Base-by-base conservation (phyloP, 306 rosid genomes). In the Aeschynomene evenia region DNA sequence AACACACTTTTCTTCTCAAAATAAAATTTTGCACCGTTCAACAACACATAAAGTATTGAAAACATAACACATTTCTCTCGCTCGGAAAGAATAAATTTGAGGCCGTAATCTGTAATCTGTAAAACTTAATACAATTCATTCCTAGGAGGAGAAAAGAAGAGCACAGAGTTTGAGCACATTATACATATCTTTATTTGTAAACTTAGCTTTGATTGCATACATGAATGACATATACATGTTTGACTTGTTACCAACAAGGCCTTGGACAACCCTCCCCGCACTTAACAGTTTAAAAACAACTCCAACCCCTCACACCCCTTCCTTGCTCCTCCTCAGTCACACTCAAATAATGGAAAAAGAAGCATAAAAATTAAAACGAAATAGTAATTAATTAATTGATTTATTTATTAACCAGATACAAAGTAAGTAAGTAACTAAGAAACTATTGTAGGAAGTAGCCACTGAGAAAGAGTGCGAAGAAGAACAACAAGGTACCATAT, bases 381-480 rank as follows among this genome's bases (percentile, higher is more conserved):
- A 36, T 3, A 50, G 18, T 18, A 43, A 43, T 43, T 13, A 43
- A 43, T 1, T n/a, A 34, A 14, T 43, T 15, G 15, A 45, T 45
- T 48, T 19, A 1, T 14, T 40, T 40, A 43, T 26, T 31, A 5
- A 12, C 23, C 28, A 20, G 4, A 51, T 1, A 24, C 31, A 22
- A 2, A 37, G 13, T 1, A 14, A 42, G 9, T 33, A 33, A n/a
- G n/a, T n/a, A n/a, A n/a, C n/a, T n/a, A n/a, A n/a, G n/a, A 0
- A 18, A 79, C 85, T 85, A 94, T 85, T 88, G 96, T 21, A 94
- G 81, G 77, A 91, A 94, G 73, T 94, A 94, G 18, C 99, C 99
- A 42, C 95, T 68, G 43, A 91, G 85, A 75, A 91, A 94, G 4
- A 91, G 85, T 1, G 29, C 85, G 67, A 91, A 91, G 95, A 94